Base-by-base conservation (phyloP, 805 yeast genomes). In the Metschnikowia drakensbergensis region DNA sequence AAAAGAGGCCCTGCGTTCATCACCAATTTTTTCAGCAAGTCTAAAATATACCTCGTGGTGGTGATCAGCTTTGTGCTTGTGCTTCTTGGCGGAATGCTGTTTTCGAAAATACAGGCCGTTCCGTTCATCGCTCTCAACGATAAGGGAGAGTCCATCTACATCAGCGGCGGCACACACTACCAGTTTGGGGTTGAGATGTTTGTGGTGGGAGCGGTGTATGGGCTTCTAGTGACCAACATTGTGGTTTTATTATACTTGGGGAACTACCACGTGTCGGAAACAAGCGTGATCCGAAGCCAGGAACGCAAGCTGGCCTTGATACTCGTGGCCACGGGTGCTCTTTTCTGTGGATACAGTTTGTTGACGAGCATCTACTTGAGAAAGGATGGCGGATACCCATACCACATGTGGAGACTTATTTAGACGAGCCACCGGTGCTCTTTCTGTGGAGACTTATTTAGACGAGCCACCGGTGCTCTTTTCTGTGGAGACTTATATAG, bases 131-230 rank as follows among this genome's bases (percentile, higher is more conserved):
- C 84, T 1, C 71, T 68, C 47, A 69, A 76, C 57, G 79, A 74
- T 2, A 59, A 79, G 3, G 80, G 79, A 9, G 66, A 69, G n/a
- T 61, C 83, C 3, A 76, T 82, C 64, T 75, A 70, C 55, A 75
- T 84, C 48, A 77, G 86, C 49, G 88, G 88, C 10, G 89, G 88
- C 3, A 64, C 67, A 3, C 78, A 76, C 48, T 82, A 81, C 71
- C 92, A 86, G 65, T 81, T 85, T 64, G 92, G 94, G 0, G 65
- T 79, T 3, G 95, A 87, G 60, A 74, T 82, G 3, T 58, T 81
- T 4, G 62, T 83, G 2, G 76, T 84, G 6, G 75, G 79, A 3
- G 61, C 58, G 1, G 68, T 78, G 53, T 87, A 86, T 57, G 53
- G 75, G 5, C 55, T 65, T 0, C 67, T 86, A 54, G 79, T 77